A percentile compares a stretch with the other conserved stretches of the same genome.
phyloP scores from a whole-genome alignment of 2,329 filamentous ascomycete species.

The Fusarium sublunatum region DNA sequence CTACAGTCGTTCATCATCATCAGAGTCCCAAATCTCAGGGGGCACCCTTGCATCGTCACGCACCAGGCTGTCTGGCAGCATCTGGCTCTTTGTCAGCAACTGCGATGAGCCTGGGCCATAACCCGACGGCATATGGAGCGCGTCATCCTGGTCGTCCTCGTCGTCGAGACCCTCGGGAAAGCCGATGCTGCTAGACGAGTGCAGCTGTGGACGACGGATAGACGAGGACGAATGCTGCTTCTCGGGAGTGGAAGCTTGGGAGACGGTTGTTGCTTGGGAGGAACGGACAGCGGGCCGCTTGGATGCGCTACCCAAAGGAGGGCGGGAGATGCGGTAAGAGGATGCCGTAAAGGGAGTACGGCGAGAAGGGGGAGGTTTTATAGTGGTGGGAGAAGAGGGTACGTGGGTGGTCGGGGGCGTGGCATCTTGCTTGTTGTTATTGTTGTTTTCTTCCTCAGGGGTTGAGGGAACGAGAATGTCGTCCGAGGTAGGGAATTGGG shows the following conservation, averaged over 20 bases:
- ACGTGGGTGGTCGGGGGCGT: constrained; percentile 31
- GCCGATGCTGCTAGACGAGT: constrained; percentile 43
- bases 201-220: constrained; percentile 25
- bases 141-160: constrained; percentile 47
- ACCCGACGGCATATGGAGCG: constrained; percentile 23
- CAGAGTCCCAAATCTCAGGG: constrained; percentile 54
- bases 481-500: constrained; percentile 48
- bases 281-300: constrained; percentile 37
- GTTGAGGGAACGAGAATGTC: constrained; percentile 52
- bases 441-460: constrained; percentile 37
- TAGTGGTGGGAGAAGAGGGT: constrained; percentile 22
- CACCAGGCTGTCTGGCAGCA: constrained; percentile 61
- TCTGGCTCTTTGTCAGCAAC: constrained; percentile 63
- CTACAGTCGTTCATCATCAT: constrained; percentile 40
- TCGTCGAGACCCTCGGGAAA: constrained; percentile 40
- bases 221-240: constrained; percentile 29
- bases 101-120: constrained; percentile 54
- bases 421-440: constrained; percentile 10
- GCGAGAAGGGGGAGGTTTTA: constrained; percentile 34
- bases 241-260: constrained; percentile 51
- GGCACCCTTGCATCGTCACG: constrained; percentile 50
- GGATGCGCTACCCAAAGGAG: constrained; percentile 24
- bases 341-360: constrained; percentile 24
- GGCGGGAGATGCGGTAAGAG: constrained; percentile 35
- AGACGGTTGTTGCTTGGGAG: constrained; percentile 54